Base-by-base conservation (phyloP, 148 eudicot genomes). In the Rhododendron henanense region DNA sequence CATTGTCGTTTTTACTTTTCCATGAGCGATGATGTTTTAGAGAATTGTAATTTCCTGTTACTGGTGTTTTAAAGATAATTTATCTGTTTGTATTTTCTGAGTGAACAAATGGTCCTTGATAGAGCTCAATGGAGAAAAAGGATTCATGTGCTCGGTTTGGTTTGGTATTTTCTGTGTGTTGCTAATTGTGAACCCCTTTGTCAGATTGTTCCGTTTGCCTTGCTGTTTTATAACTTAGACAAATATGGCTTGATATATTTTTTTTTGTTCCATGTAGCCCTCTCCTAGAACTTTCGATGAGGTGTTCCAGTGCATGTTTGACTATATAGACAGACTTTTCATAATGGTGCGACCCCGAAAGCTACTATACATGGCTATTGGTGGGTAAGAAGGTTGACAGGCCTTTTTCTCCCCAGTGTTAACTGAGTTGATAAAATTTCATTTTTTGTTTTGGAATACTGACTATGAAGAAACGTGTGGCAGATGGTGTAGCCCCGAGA, bases 401-500 rank as follows among this genome's bases (percentile, higher is more conserved):
- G 21, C 78, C 19, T 51, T 48, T 45, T 10, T 44, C 48, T 16
- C 61, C 39, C 76, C 75, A 28, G 19, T 81, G 33, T 73, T 18
- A 79, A n/a, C 7, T 41, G 48, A 80, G 51, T 59, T 44, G 19
- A 55, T 84, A 35, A 25, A 59, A 2, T 31, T 59, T 50, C 10
- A 67, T 31, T 19, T 19, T 77, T 51, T 13, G 9, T 75, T 53
- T 21, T 59, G 37, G 82, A 18, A 28, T 73, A 78, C 45, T 85
- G 16, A 84, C 81, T 74, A 83, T 16, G 39, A 87, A 45, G 75
- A 51, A 83, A 74, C 25, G 73, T 21, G 61, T 90, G 86, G 76
- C 87, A 97, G 99, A 97, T 92, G 99, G 99, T 61, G 98, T 95
- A 90, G 99, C 98, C 78, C 99, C 99, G 35, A 94, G 99, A 87